phyloP scores from a whole-genome alignment of 345 rosid species.

The Noccaea bulbosa region DNA sequence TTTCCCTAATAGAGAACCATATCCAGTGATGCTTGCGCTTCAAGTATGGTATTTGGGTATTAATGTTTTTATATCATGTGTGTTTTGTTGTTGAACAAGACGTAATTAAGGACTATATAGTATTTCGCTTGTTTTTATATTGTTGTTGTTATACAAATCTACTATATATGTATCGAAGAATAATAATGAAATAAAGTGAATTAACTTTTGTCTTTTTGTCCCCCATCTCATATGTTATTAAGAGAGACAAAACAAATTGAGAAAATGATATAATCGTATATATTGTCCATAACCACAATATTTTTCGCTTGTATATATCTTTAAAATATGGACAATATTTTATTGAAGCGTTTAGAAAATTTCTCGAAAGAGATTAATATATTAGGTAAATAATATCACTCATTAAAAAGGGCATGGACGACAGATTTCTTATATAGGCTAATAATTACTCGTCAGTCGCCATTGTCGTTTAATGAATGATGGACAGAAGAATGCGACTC shows the following conservation, averaged over 20 bases:
- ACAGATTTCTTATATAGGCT: no score
- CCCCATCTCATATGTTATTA: background rate
- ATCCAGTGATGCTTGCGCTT: constrained; percentile 8
- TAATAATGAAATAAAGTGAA: constrained; percentile 4
- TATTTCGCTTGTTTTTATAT: no score
- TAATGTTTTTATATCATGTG: constrained; percentile 13
- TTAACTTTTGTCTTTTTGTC: background rate
- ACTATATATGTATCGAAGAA: constrained; percentile 3
- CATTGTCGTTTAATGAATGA: background rate
- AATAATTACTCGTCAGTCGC: no score
- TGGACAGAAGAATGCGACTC: background rate
- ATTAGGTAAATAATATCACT: no score
- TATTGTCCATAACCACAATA: background rate
- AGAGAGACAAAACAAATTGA: background rate
- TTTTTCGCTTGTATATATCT: no score
- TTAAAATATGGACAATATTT: no score
- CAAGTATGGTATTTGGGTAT: constrained; percentile 7
- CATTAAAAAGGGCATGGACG: no score
- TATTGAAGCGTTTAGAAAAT: no score
- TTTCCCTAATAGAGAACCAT: background rate
- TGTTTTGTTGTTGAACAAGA: constrained; percentile 1
- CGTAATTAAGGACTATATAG: constrained; percentile 27
- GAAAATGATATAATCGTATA: background rate
- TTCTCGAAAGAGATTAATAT: no score
- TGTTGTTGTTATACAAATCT: background rate